Percentiles rank a stretch among this genome's conserved stretches.
phyloP scores from a whole-genome alignment of 441 rosid genomes.

The Eruca vesicaria region DNA sequence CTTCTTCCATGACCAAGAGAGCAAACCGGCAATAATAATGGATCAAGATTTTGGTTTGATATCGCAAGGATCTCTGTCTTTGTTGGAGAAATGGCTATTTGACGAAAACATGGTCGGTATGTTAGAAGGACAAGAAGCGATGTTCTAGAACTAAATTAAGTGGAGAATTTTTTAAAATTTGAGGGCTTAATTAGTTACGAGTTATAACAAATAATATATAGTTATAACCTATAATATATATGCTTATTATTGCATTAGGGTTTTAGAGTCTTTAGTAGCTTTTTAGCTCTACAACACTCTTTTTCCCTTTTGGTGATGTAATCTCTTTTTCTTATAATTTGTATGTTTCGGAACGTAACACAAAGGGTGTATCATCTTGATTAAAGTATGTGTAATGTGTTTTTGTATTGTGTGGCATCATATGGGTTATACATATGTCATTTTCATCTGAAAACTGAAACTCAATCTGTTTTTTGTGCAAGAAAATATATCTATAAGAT shows the following conservation, averaged over 20 bases:
- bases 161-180: neutral
- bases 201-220: conserved; percentile 22
- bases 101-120: conserved; percentile 64
- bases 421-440: neutral
- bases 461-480: neutral
- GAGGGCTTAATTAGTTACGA: conserved; percentile 13
- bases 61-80: conserved; percentile 46
- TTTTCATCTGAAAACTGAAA: neutral
- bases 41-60: conserved; percentile 23
- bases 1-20: conserved; percentile 44
- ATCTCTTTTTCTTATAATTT: neutral
- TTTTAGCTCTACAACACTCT: conserved; percentile 39
- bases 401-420: conserved; percentile 22
- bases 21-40: conserved; percentile 38
- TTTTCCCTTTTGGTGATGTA: conserved; percentile 26
- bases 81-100: conserved; percentile 85
- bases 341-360: conserved; percentile 18
- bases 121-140: conserved; percentile 40
- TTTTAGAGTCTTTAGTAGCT: conserved; percentile 36
- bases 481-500: neutral
- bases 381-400: neutral
- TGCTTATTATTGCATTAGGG: conserved; percentile 32
- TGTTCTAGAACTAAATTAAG: conserved; percentile 35
- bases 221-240: conserved; percentile 25
- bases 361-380: conserved; percentile 4